A percentile compares a stretch with the other conserved stretches of the same genome.
These are phyloP conservation scores for Monosporascus cannonballus DNA, from an alignment of 2,329 filamentous ascomycete genomes.

Conservation along the genomic window DNA sequence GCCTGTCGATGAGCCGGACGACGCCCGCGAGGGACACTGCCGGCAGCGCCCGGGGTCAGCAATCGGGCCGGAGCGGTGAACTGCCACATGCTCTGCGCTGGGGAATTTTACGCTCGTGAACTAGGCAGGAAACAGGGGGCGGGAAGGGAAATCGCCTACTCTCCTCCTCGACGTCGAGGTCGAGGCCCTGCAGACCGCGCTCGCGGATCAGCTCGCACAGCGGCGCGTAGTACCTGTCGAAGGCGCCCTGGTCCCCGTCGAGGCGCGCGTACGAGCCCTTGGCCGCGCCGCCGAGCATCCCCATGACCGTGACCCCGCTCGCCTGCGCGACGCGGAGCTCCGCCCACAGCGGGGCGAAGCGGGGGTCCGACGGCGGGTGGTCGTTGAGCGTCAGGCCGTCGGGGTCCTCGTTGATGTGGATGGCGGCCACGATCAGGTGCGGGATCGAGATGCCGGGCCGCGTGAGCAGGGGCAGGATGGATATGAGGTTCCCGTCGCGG, in stretches of 20 bases:
- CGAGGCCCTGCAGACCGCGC: constrained; percentile 57
- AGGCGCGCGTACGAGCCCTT: constrained; percentile 60
- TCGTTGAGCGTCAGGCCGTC: constrained; percentile 68
- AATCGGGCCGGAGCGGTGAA: no score
- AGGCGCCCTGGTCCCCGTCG: constrained; percentile 43
- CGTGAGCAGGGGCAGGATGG: constrained; percentile 35
- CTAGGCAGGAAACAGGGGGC: no score
- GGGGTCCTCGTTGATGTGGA: constrained; percentile 67
- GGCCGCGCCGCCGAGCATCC: constrained; percentile 76
- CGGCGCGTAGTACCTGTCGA: constrained; percentile 65
- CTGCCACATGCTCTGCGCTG: no score
- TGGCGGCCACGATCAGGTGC: constrained; percentile 71
- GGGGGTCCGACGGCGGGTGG: constrained; percentile 55
- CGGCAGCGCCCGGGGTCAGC: no score
- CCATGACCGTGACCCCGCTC: constrained; percentile 66
- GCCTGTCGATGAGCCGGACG: constrained; percentile 56
- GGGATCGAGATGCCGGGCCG: constrained; percentile 41
- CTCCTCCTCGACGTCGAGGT: constrained; percentile 69
- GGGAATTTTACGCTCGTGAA: no score
- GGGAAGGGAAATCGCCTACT: constrained; percentile 20
- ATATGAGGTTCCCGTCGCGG: constrained; percentile 29
- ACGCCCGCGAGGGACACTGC: constrained; percentile 53
- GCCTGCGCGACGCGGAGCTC: constrained; percentile 65
- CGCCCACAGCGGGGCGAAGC: constrained; percentile 62
- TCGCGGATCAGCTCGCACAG: constrained; percentile 54